Evolutionary conservation across 129 eudicot species (phyloP).

Genomic region (Arctium minus): DNA sequence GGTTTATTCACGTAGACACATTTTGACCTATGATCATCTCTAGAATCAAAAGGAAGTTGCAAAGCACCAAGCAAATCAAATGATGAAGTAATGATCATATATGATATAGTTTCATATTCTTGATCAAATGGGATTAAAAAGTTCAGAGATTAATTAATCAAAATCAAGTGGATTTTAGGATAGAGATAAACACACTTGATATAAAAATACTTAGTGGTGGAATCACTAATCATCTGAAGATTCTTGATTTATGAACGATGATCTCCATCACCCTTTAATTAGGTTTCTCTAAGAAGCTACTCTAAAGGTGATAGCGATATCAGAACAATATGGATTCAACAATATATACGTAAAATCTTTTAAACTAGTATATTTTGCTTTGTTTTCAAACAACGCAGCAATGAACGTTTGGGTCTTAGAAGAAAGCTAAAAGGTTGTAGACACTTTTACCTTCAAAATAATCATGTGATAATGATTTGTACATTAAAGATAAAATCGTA

Average conservation of each 20-base stretch:
- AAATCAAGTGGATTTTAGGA: constrained; percentile 11
- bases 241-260: constrained; percentile 27
- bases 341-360: neutral
- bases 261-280: constrained; percentile 25
- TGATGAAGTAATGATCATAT: constrained; percentile 6
- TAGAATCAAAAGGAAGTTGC: neutral
- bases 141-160: neutral
- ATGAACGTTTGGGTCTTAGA: neutral
- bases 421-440: constrained; percentile 6
- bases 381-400: constrained; percentile 9
- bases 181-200: constrained; percentile 14
- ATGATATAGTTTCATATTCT: neutral
- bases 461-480: constrained; percentile 19
- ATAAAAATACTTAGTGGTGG: constrained; percentile 24
- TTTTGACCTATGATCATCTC: neutral
- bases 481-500: constrained; percentile 9
- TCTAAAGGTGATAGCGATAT: neutral
- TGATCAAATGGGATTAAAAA: constrained; percentile 1
- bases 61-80: constrained; percentile 1
- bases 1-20: neutral
- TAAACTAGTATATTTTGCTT: neutral
- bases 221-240: constrained; percentile 20
- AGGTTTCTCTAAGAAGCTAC: constrained; percentile 28
- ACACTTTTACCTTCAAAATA: constrained; percentile 11
- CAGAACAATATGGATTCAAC: neutral